Evolutionary conservation across 2,329 filamentous ascomycete species (phyloP), one percentile per base, ranked within the genome.

Genomic region (Rutstroemia sp.): DNA sequence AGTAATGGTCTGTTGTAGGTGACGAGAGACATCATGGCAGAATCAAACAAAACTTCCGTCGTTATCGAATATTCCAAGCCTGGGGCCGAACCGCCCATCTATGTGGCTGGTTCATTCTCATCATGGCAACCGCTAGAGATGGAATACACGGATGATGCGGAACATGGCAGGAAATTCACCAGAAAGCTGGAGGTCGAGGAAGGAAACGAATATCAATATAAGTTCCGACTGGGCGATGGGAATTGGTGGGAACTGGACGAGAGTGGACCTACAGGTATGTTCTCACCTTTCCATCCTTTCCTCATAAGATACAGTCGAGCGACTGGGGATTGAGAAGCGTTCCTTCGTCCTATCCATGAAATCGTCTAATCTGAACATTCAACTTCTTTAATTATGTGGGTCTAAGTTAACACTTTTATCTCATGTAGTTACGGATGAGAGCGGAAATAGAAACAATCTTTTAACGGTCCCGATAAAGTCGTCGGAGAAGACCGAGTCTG

Each of bases 181-280:
- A 81, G 81, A 57, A 70, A 76, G 1, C 74, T 89, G 46, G 68
- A 76, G 38, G 75, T 80, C 7, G 73, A 80, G 17, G 73, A 79
- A 21, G 79, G 79, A 21, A 77, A 80, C 48, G 78, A 81, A 57
- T 81, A 89, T 61, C 83, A 88, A 65, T 92, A 90, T 77, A 91
- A 89, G 70, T 87, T 91, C 63, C 79, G 85, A 30, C 73, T 87
- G 38, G 86, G 86, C 9, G 69, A 76, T 19, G 81, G 81, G 48
- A 79, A 88, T 61, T 88, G 83, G 81, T 89, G 86, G 86, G 75
- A 83, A 23, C 70, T 88, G 47, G 81, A 90, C 63, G 82, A 88
- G 57, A 74, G 73, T 46, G 75, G 77, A 54, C 78, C 81, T 14
- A 82, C 76, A 54, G 76, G 85, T 87, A 74, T 61, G 76, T 59